Evolutionary conservation across 208 protist species (phyloP).

Genomic region (Acanthamoeba triangularis): DNA sequence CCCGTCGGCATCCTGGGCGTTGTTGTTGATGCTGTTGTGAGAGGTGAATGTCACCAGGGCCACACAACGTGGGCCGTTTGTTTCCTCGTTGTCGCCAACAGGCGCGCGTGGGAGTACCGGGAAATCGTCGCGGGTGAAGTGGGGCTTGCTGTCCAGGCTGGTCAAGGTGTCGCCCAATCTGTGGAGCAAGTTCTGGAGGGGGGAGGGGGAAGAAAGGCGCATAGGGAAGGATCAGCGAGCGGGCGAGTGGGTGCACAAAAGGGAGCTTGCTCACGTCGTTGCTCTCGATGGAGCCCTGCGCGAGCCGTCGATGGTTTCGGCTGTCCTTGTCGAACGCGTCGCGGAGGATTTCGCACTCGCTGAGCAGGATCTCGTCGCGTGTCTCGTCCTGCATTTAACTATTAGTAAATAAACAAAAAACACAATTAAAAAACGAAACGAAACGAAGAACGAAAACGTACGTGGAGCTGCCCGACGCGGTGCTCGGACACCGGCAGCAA

Average conservation of each 20-base stretch:
- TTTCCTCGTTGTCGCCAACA: not conserved
- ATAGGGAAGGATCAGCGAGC: not conserved
- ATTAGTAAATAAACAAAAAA: not conserved
- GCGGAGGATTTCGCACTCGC: not conserved
- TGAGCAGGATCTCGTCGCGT: constrained; percentile 21
- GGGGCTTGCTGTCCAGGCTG: not conserved
- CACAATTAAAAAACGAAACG: not conserved
- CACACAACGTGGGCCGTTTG: not conserved
- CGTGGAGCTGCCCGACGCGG: not conserved
- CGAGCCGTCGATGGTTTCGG: not conserved
- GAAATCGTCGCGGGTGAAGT: constrained; percentile 16
- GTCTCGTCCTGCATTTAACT: not conserved
- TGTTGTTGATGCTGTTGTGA: not conserved
- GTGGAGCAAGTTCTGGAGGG: constrained; percentile 14
- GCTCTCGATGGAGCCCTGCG: not conserved
- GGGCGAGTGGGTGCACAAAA: not conserved
- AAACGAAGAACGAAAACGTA: not conserved
- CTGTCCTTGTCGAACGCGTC: not conserved
- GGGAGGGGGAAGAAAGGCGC: too few species aligned
- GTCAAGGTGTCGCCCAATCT: not conserved
- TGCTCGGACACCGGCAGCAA: not conserved
- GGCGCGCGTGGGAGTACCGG: not conserved
- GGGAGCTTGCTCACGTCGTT: not conserved
- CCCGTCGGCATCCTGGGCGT: not conserved
- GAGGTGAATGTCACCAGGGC: not conserved